Base-by-base conservation (phyloP, 2,329 filamentous ascomycete genomes). In the Cladosporium colombiae region DNA sequence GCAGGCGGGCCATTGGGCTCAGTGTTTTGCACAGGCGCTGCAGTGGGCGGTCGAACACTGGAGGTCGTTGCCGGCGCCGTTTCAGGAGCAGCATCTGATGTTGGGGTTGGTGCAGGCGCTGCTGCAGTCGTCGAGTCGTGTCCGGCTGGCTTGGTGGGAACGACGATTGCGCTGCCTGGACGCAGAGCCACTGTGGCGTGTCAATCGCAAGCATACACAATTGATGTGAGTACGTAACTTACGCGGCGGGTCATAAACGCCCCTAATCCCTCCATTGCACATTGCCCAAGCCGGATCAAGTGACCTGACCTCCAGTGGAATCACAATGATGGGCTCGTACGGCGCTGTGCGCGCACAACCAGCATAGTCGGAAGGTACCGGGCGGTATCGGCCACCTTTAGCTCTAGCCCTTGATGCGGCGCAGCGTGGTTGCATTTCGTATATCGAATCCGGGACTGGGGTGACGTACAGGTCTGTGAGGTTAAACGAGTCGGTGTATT, bases 241-340 rank as follows among this genome's bases (percentile, higher is more conserved):
- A 59, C 56, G 59, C 6, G 69, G 68, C 14, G 68, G 70, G 46
- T 71, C 69, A 40, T 66, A 70, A 2, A 68, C 66, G 18, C 69
- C 68, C 50, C 64, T 25, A 14, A 72, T 65, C 16, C 70, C 70
- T 5, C 66, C 68, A 31, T 56, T 66, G 66, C 69, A 72, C 13
- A 37, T 50, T 23, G 69, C 53, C 69, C 69, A 71, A 5, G 57
- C 69, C 18, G 67, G 64, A 23, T 72, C 62, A 23, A 72, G 52
- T 11, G 50, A 60, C n/a, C 57, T 55, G 6, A 71, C 53, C 3
- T 60, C 56, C 5, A 60, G 49, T 5, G 69, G 68, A 18, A 72
- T 67, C 16, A 69, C 68, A 14, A 71, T 33, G 27, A 71, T 69
- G 2, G 70, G 69, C 27, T 70, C 66, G 33, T 70, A 72, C 5